Evolutionary conservation across 1,284 basidiomycete genomes (phyloP).

Genomic region (Earliella scabrosa): DNA sequence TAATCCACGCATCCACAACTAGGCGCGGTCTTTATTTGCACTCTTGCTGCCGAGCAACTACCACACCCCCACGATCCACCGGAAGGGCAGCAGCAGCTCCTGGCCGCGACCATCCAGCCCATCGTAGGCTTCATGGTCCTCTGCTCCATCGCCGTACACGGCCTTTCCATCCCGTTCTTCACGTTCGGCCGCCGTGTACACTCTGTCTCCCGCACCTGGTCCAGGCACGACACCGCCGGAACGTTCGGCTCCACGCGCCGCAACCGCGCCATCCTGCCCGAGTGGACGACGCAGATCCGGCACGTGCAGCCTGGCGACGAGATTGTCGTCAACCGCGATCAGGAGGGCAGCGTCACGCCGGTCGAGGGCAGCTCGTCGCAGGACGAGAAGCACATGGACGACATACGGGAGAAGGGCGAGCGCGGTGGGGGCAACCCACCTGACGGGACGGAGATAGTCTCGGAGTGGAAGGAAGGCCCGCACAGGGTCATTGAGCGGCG

Average conservation of each 20-base stretch:
- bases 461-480: constrained; percentile 74
- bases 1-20: constrained; percentile 10
- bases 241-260: constrained; percentile 36
- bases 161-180: constrained; percentile 92
- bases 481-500: constrained; percentile 70
- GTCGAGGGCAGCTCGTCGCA: constrained; percentile 18
- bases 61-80: constrained; percentile 60
- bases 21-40: constrained; percentile 92
- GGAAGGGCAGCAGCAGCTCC: constrained; percentile 63
- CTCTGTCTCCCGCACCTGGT: constrained; percentile 88
- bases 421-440: constrained; percentile 43
- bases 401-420: constrained; percentile 37
- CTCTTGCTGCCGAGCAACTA: constrained; percentile 77
- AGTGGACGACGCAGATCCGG: constrained; percentile 82
- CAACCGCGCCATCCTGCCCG: constrained; percentile 39
- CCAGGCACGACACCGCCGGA: constrained; percentile 62
- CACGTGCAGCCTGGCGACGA: constrained; percentile 69
- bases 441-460: constrained; percentile 47
- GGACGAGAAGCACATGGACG: constrained; percentile 22
- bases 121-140: constrained; percentile 93
- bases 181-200: constrained; percentile 89
- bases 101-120: constrained; percentile 82
- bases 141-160: constrained; percentile 85
- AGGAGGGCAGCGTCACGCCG: constrained; percentile 28
- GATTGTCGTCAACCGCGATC: constrained; percentile 84